Conservation (phyloP, 306 rosid species). For the Pyrus communis region DNA sequence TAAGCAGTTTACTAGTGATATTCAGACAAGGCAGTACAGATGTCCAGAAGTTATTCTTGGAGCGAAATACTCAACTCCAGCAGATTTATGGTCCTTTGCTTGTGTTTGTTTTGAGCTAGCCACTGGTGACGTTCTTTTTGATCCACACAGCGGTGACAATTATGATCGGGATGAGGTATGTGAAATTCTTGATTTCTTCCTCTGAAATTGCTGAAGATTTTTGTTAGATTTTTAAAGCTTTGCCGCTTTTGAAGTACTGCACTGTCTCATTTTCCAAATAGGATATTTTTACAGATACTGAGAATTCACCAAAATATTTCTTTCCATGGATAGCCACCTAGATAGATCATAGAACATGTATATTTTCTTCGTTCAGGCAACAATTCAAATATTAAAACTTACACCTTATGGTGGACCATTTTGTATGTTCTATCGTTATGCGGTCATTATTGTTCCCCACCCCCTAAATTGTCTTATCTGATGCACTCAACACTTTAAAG, state of each 20-base stretch:
- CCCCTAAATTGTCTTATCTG: not conserved
- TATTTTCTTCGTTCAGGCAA: not conserved
- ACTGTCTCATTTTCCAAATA: not conserved
- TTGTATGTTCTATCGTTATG: not conserved
- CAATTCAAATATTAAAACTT: not conserved
- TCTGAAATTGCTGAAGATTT: not conserved
- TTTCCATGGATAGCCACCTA: not conserved
- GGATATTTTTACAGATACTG: not conserved
- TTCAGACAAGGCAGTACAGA: conserved; percentile 85
- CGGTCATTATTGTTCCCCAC: not conserved
- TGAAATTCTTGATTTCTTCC: not conserved
- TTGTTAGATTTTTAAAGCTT: not conserved
- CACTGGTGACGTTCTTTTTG: conserved; percentile 82
- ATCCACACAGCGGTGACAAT: conserved; percentile 85
- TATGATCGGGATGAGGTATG: conserved; percentile 85
- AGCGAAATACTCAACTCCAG: conserved; percentile 73
- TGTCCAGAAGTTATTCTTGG: conserved; percentile 92
- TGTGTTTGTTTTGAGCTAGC: conserved; percentile 87
- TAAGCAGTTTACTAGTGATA: conserved; percentile 78
- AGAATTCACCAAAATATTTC: not conserved
- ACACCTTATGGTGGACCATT: not conserved
- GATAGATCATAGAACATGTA: not conserved
- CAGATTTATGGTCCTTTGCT: conserved; percentile 89
- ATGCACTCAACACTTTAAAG: not conserved
- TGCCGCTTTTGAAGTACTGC: not conserved